A percentile compares a stretch with the other conserved stretches of the same genome.
phyloP scores from a whole-genome alignment of 2,329 filamentous ascomycete species.

The Aureobasidium sp. region DNA sequence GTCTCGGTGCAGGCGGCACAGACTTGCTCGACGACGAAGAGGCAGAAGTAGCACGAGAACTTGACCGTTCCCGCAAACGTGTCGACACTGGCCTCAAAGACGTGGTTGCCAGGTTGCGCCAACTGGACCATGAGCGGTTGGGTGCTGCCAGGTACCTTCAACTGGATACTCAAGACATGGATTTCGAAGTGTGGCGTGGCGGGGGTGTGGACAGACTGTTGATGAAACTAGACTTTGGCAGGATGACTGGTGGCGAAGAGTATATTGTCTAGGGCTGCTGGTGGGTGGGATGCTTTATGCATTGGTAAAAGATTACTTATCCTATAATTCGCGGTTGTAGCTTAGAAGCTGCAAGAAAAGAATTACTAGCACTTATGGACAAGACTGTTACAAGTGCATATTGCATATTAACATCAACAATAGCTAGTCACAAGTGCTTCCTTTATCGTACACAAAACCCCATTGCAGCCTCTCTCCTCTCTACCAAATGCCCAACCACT shows the following conservation, averaged over 20 bases:
- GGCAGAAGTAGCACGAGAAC: slow-evolving; percentile 55
- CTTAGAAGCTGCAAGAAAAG: background rate
- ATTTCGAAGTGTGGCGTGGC: slow-evolving; percentile 63
- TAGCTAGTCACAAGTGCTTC: background rate
- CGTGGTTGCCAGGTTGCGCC: slow-evolving; percentile 48
- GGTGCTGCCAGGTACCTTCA: slow-evolving; percentile 26
- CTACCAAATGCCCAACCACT: slow-evolving; percentile 78
- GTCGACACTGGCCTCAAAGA: slow-evolving; percentile 63
- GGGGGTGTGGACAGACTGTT: slow-evolving; percentile 77
- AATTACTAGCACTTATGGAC: background rate
- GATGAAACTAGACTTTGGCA: slow-evolving; percentile 78
- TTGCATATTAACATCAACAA: background rate
- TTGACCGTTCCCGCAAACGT: slow-evolving; percentile 56
- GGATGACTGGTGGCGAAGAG: slow-evolving; percentile 27
- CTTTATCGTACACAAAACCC: background rate
- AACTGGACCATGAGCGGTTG: slow-evolving; percentile 51
- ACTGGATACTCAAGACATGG: slow-evolving; percentile 23
- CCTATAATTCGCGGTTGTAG: background rate
- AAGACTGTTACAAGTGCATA: too few relatives aligned
- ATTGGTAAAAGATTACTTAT: background rate
- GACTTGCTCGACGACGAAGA: slow-evolving; percentile 60
- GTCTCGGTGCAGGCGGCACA: slow-evolving; percentile 67
- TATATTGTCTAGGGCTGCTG: background rate
- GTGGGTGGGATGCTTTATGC: too few relatives aligned
- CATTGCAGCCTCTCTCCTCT: background rate